These are phyloP conservation scores for Maudiozyma bulderi DNA, from an alignment of 805 yeast genomes.

Conservation along the genomic window DNA sequence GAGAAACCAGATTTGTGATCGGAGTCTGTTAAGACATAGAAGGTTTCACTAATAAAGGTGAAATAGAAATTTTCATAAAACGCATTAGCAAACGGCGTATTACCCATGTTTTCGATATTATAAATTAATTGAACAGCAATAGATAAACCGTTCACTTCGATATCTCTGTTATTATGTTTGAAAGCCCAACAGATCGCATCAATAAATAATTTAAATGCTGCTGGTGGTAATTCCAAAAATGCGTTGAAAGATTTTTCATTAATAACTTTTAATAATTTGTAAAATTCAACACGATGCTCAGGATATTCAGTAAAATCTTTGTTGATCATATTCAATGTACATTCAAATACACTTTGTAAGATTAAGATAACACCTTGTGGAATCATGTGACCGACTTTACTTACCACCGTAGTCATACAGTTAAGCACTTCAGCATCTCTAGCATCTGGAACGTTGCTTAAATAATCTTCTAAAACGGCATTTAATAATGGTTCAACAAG, in stretches of 20 bases:
- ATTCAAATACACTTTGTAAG: slow-evolving; percentile 84
- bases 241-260: slow-evolving; percentile 80
- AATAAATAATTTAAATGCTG: slow-evolving; percentile 80
- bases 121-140: slow-evolving; percentile 74
- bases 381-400: slow-evolving; percentile 77
- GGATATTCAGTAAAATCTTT: slow-evolving; percentile 95
- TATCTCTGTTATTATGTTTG: slow-evolving; percentile 94
- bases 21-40: slow-evolving; percentile 87
- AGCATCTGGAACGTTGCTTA: slow-evolving; percentile 84
- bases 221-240: slow-evolving; percentile 77
- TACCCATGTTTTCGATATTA: slow-evolving; percentile 71
- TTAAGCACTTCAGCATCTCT: slow-evolving; percentile 95
- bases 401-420: slow-evolving; percentile 85
- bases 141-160: slow-evolving; percentile 83
- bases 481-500: slow-evolving; percentile 73
- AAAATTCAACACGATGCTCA: slow-evolving; percentile 94
- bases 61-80: slow-evolving; percentile 85
- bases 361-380: slow-evolving; percentile 84
- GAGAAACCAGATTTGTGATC: slow-evolving; percentile 97
- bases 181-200: slow-evolving; percentile 97
- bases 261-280: slow-evolving; percentile 79
- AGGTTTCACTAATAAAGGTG: slow-evolving; percentile 83
- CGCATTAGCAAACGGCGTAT: slow-evolving; percentile 63
- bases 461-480: slow-evolving; percentile 85
- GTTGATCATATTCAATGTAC: slow-evolving; percentile 91